Evolutionary conservation across 2,329 filamentous ascomycete species (phyloP), one percentile per base, ranked within the genome.

Genomic region (Cercospora nicotianae): DNA sequence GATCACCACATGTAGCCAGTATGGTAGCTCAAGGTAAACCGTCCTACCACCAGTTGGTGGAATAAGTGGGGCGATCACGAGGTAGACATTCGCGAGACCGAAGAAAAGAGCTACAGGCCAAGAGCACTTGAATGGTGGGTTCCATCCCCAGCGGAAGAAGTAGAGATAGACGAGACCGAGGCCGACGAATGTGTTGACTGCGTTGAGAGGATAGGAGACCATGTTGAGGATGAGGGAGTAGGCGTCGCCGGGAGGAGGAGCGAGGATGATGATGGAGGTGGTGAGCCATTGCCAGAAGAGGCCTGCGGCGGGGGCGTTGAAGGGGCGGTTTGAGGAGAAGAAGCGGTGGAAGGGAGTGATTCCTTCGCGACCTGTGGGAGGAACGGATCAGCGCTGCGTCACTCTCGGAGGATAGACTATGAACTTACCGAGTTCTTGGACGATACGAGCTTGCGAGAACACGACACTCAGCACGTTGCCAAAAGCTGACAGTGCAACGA

Each of bases 191-290:
- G 91, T 76, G 0, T 83, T 83, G 66, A 89, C 85, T 12, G 91
- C 80, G 66, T 90, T 86, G 0, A 83, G 86, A 0, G 89, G 86
- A 70, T 91, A 91, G 0, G 87, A 88, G 73, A 91, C 89, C 0
- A 92, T 87, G 53, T 92, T 89, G 0, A 91, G 80, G 33, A 92
- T 79, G 71, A 89, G 89, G 67, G 86, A 84, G 75, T 90, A 90
- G 0, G 88, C 88, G 73, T 90, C 87, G 0, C 88, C 87, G 0
- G 86, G 84, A 0, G 88, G 87, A 0, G 87, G 83, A 0, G 84
- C 86, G 0, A 87, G 74, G 33, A 89, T 88, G 85, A 89, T 87
- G 59, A 89, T 72, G 2, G 86, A 74, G 0, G 87, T 89, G 65
- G 88, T 75, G 0, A 72, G 72, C 85, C 86, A 90, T 73, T 87